phyloP scores from a whole-genome alignment of 306 rosid species.

The Psophocarpus tetragonolobus region DNA sequence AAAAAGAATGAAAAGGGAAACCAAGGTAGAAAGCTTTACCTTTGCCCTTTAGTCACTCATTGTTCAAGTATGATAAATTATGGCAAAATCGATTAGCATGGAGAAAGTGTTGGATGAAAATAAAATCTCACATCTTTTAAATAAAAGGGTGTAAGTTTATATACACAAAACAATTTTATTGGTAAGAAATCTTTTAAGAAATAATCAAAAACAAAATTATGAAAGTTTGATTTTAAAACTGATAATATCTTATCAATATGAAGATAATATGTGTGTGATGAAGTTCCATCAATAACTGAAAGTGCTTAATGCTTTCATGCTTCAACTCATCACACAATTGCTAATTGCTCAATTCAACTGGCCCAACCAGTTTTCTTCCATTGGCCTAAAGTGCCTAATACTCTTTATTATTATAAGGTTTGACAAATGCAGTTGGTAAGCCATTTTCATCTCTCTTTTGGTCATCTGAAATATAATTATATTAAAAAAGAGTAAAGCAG shows the following conservation, averaged over 20 bases:
- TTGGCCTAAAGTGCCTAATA: slow-evolving; percentile 12
- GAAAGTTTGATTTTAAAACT: too few species aligned
- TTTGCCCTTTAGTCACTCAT: slow-evolving; percentile 20
- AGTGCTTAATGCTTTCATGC: too few species aligned
- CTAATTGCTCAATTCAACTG: slow-evolving; percentile 20
- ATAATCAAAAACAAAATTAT: too few species aligned
- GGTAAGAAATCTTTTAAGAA: too few species aligned
- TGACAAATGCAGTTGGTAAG: slow-evolving; percentile 27
- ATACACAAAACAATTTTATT: too few species aligned
- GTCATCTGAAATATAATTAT: slow-evolving; percentile 14
- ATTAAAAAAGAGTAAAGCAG: background rate
- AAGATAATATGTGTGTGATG: too few species aligned
- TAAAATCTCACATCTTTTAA: too few species aligned
- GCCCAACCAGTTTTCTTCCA: slow-evolving; percentile 12
- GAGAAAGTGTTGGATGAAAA: slow-evolving; percentile 32
- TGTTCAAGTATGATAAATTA: slow-evolving; percentile 10
- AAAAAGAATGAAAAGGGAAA: background rate
- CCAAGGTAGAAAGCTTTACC: background rate
- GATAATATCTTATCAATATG: too few species aligned
- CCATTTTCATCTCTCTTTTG: slow-evolving; percentile 36
- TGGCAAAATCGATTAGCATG: slow-evolving; percentile 12
- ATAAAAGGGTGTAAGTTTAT: too few species aligned
- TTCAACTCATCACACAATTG: slow-evolving; percentile 31
- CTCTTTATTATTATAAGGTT: background rate
- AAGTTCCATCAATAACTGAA: too few species aligned